Base-by-base conservation (phyloP, 2,329 filamentous ascomycete species). In the Orbilia quercus region DNA sequence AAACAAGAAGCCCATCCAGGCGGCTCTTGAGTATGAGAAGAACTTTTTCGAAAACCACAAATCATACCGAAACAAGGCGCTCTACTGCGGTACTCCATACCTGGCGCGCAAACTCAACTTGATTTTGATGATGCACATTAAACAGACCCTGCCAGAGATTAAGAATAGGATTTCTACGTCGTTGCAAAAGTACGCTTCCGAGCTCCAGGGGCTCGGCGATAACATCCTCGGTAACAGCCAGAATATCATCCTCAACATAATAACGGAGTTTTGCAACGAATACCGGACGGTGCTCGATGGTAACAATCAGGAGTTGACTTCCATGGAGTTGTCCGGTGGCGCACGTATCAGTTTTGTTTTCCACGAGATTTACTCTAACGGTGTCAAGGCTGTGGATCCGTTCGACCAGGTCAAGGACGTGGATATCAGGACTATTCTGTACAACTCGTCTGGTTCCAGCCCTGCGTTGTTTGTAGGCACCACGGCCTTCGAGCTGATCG, bases 81-180 rank as follows among this genome's bases (percentile, higher is more conserved):
- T 93, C 4, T 99, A 99, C 85, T 99, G 95, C 82, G 95, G 95
- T 81, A 99, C 95, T 1, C 95, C 95, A 2, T 99, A 99, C 80
- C 85, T 99, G 72, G 95, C 95, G 2, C 89, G 94, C 77, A 99
- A 99, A 83, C 87, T 99, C 73, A 99, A 99, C 82, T 85, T 99
- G 85, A 98, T 99, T 80, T 86, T 99, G 77, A 98, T 99, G 94
- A 99, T 99, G 95, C 95, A 99, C 84, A 99, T 99, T 85, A 99
- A 99, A 83, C 94, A 99, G 84, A 99, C 95, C 1, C 87, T 99
- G 12, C 95, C 95, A 42, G 95, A 99, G 80, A 99, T 99, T 85
- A 99, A 99, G 84, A 92, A 91, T 12, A 90, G 96, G 75, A 99
- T 99, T 78, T 87, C 91, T n/a, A 90, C 91, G 77, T 97, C 94